phyloP scores from a whole-genome alignment of 1,139 yeast genomes.

The Arxiozyma telluris region DNA sequence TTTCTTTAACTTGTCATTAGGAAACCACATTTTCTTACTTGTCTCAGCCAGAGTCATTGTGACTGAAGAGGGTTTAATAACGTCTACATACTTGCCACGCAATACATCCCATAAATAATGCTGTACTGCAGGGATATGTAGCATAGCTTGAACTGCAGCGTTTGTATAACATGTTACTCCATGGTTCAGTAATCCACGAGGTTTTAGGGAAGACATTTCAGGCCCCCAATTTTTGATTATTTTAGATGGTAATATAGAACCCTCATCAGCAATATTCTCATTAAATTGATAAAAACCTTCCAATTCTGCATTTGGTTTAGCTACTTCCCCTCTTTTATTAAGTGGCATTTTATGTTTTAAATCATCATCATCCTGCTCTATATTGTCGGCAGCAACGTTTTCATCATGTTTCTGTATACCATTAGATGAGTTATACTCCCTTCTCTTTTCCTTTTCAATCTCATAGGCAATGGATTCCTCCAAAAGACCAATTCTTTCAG shows the following conservation, averaged over 20 bases:
- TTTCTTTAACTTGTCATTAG: conserved; percentile 30
- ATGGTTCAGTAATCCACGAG: conserved; percentile 76
- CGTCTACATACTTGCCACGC: conserved; percentile 40
- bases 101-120: conserved; percentile 67
- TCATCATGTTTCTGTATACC: conserved; percentile 6
- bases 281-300: conserved; percentile 42
- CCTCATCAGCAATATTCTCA: conserved; percentile 46
- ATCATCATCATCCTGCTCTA: conserved; percentile 18
- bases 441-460: conserved; percentile 12
- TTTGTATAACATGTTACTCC: conserved; percentile 97
- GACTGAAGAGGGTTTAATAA: conserved; percentile 51
- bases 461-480: conserved; percentile 10
- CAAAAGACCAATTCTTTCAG: conserved; percentile 9
- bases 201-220: conserved; percentile 37
- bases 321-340: conserved; percentile 33
- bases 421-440: conserved; percentile 1
- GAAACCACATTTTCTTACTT: conserved; percentile 55
- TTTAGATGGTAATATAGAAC: conserved; percentile 47
- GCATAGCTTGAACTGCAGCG: conserved; percentile 81
- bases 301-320: conserved; percentile 42
- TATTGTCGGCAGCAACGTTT: conserved; percentile 19
- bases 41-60: conserved; percentile 67
- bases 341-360: conserved; percentile 26
- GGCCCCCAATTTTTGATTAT: conserved; percentile 56
- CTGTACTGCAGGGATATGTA: conserved; percentile 86